phyloP scores from a whole-genome alignment of 2,329 filamentous ascomycete genomes.

The Neoascochyta sp. region DNA sequence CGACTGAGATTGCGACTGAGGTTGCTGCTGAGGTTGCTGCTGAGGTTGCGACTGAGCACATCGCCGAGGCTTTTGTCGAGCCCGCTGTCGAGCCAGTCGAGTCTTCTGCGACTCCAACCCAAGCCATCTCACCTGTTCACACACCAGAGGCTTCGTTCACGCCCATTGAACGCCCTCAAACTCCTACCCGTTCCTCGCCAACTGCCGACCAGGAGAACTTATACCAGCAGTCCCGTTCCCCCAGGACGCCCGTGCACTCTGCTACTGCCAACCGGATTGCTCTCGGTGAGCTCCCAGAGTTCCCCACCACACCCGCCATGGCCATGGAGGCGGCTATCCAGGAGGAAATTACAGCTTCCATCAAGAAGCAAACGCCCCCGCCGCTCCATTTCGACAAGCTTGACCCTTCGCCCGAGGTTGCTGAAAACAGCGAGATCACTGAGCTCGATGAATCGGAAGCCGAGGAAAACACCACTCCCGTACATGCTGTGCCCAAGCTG shows the following conservation, averaged over 20 bases:
- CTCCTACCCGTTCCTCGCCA: conserved; percentile 5
- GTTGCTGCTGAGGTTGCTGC: too few species aligned
- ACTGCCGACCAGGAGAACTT: conserved; percentile 10
- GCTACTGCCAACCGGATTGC: conserved; percentile 8
- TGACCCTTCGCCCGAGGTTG: conserved; percentile 12
- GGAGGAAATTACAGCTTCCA: conserved; percentile 22
- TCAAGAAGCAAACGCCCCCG: conserved; percentile 25
- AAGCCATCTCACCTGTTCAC: conserved; percentile 3
- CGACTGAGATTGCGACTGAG: too few species aligned
- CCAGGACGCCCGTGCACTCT: conserved; percentile 7
- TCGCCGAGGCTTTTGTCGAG: conserved; percentile 7
- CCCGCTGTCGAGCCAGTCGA: background rate
- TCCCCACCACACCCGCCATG: conserved; percentile 21
- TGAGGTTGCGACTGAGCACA: conserved; percentile 3
- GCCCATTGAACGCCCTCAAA: conserved; percentile 8
- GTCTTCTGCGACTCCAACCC: background rate
- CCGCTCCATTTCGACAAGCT: conserved; percentile 11
- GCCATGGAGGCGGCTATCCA: conserved; percentile 25
- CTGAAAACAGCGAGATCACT: conserved; percentile 12
- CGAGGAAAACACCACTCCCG: conserved; percentile 10
- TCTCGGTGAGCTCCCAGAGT: conserved; percentile 11
- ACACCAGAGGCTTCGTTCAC: conserved; percentile 4
- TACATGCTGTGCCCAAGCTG: conserved; percentile 7
- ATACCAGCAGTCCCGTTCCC: conserved; percentile 3
- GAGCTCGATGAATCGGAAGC: conserved; percentile 12